Evolutionary conservation across 1,284 basidiomycete genomes (phyloP), one percentile per base, ranked within the genome.

Genomic region (Jaminaea rosea): DNA sequence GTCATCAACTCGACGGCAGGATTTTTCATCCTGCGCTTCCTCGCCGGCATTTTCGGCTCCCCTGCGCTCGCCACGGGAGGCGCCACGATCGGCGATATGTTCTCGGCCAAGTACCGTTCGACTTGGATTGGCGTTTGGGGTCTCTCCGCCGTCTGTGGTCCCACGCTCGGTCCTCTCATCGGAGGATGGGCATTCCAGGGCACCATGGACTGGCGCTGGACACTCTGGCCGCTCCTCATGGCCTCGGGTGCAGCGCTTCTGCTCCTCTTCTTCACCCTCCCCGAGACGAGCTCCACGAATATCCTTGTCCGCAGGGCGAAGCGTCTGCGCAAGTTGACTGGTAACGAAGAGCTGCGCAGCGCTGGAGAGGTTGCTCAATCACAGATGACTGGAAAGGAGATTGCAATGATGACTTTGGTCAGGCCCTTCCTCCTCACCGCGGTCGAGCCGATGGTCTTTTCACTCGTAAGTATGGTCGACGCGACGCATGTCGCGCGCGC

Each of bases 201-300:
- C 11, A 46, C 19, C 1, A 41, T 56, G 21, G 58, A 58, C 3
- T 67, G 61, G 57, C 50, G 63, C 8, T 69, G 67, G 65, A 67
- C 72, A 8, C 72, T 76, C 49, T 76, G 70, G 69, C 63, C 67
- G 8, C 62, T 75, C 53, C 57, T 74, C 17, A 71, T 68, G 61
- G 55, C 73, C 3, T 67, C 62, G 23, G 76, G 76, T 2, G 63
- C 66, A 26, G 46, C 61, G 0, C 27, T 63, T 1, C 39, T 63
- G 26, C 50, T 61, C 13, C 56, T 76, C 6, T 41, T 64, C 47
- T 54, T 76, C 53, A 44, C 56, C 3, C 47, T 76, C 28, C 76
- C 75, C 15, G 76, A 77, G 47, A 77, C 76, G 3, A 59, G 63
- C 5, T 54, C 56, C 11, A 27, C 62, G 36, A 76, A 70, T 27